A percentile compares a stretch with the other conserved stretches of the same genome.
Conservation (phyloP, 23 red algal species). For the Gracilaria vermiculophylla region DNA sequence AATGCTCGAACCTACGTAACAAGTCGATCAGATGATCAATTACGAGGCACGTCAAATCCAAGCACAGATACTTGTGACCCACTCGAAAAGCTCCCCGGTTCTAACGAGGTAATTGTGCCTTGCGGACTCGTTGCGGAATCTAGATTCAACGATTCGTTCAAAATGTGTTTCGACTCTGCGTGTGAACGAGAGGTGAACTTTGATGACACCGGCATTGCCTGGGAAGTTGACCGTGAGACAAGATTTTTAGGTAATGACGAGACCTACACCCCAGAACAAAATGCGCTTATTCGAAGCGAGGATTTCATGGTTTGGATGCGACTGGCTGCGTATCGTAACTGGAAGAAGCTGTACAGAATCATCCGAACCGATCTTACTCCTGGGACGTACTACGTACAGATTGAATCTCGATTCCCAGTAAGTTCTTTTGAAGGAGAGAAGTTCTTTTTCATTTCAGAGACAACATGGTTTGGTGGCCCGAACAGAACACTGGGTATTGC, state of each 20-base stretch:
- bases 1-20: conserved; percentile 73
- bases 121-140: conserved; percentile 79
- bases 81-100: background rate
- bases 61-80: conserved; percentile 51
- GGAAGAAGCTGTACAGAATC: conserved; percentile 69
- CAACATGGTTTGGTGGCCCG: conserved; percentile 87
- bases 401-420: conserved; percentile 64
- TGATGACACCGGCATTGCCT: conserved; percentile 61
- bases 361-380: conserved; percentile 47
- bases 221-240: conserved; percentile 57
- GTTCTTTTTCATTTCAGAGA: conserved; percentile 83
- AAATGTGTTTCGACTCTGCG: conserved; percentile 26
- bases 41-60: conserved; percentile 44
- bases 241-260: conserved; percentile 36
- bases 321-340: conserved; percentile 62
- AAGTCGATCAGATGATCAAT: conserved; percentile 46
- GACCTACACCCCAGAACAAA: background rate
- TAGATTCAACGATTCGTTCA: conserved; percentile 74
- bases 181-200: conserved; percentile 6
- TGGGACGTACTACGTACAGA: conserved; percentile 56
- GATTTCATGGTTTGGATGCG: conserved; percentile 94
- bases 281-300: conserved; percentile 25
- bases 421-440: conserved; percentile 77
- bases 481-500: conserved; percentile 71
- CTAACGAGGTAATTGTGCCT: conserved; percentile 26